Evolutionary conservation across 1,284 basidiomycete genomes (phyloP), one percentile per base, ranked within the genome.

Genomic region (Tilletia indica): DNA sequence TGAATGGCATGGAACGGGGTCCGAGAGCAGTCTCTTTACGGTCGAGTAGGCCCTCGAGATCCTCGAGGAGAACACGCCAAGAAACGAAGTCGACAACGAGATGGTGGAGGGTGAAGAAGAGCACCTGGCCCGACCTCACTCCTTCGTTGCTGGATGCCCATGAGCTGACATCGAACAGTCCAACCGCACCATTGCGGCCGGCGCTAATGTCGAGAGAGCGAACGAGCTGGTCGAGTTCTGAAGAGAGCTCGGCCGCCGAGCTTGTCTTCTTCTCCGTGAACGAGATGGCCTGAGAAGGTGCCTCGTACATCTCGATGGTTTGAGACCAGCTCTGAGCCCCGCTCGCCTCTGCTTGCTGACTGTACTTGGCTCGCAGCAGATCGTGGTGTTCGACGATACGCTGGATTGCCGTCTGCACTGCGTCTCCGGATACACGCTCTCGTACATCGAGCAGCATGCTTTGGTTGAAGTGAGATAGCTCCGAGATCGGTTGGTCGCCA

Each of bases 61-160:
- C 56, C 11, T 25, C 56, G 12, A 61, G 56, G 12, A 61, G 56
- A 11, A 61, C 56, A 9, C 31, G 16, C 56, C 56, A 61, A 9
- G 56, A 61, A 25, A 61, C 56, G 19, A 61, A 34, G 56, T 61
- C 56, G 31, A 61, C 56, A 21, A 61, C 56, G 11, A 61, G 25
- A 21, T 61, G 56, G 56, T 61, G 56, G 11, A 34, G 12, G 56
- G 56, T 61, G 31, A 61, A 9, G 56, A 61, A 61, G 47, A 48
- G 19, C 11, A 48, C 19, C 19, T 48, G 47, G 47, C 47, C 47
- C 47, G 47, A 9, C 19, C 47, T 9, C 19, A 48, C 47, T 11
- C 47, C 47, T 9, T 48, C 47, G 11, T 48, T 9, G 11, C 19
- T 9, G 19, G 47, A 11, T 9, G 47, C 47, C 47, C 47, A 48